These are phyloP conservation scores for Ramaria sp. DNA, from an alignment of 768 basidiomycete genomes.

Conservation along the genomic window DNA sequence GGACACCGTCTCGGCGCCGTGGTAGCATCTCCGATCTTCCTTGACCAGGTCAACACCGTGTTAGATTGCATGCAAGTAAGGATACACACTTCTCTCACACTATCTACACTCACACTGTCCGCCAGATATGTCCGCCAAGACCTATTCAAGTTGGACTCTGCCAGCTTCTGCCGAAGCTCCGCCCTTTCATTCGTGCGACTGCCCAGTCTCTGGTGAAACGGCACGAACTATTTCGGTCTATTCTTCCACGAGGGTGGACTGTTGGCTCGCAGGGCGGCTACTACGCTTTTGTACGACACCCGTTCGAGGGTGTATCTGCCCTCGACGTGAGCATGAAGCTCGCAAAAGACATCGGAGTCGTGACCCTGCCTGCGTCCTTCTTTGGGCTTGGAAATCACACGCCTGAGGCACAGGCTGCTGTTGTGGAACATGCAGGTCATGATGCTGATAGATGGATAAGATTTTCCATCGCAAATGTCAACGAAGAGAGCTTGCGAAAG, in stretches of 20 bases:
- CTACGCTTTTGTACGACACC: conserved; percentile 68
- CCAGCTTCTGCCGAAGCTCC: conserved; percentile 40
- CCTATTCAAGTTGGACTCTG: conserved; percentile 59
- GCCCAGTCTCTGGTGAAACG: conserved; percentile 39
- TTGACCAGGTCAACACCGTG: conserved; percentile 42
- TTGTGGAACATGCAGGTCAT: conserved; percentile 14
- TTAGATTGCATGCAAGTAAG: conserved; percentile 64
- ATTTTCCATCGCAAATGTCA: conserved; percentile 76
- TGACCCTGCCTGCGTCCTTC: conserved; percentile 56
- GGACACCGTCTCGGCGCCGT: conserved; percentile 73
- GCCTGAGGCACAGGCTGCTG: conserved; percentile 17
- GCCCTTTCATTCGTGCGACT: conserved; percentile 38
- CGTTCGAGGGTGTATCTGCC: conserved; percentile 37
- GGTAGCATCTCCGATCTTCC: conserved; percentile 45
- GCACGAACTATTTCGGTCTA: conserved; percentile 41
- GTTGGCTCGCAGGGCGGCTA: conserved; percentile 61
- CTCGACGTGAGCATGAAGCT: conserved; percentile 46
- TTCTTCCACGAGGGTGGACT: conserved; percentile 44
- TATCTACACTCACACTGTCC: neutral
- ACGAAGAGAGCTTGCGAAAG: conserved; percentile 41
- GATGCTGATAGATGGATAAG: conserved; percentile 57
- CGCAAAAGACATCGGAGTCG: conserved; percentile 50
- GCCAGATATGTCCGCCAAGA: conserved; percentile 58
- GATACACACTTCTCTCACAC: neutral
- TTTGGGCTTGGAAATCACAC: conserved; percentile 27